A percentile compares a stretch with the other conserved stretches of the same genome.
phyloP scores from a whole-genome alignment of 306 rosid genomes.

The Medicago ruthenica region DNA sequence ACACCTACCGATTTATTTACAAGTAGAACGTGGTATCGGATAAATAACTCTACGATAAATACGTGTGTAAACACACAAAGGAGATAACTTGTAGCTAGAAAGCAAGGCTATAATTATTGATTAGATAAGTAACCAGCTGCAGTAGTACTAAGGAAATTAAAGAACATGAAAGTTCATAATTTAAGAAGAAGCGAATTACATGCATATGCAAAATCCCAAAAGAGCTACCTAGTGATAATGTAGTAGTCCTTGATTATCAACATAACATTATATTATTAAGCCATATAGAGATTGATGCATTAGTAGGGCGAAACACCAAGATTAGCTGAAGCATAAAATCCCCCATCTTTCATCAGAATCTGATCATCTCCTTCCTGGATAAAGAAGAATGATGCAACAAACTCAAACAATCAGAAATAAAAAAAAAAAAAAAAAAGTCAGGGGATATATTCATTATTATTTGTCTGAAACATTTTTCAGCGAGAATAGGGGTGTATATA shows the following conservation, averaged over 20 bases:
- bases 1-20: no score
- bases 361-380: conserved; percentile 68
- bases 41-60: background rate
- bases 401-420: conserved; percentile 30
- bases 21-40: no score
- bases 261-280: conserved; percentile 31
- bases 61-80: conserved; percentile 4
- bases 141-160: conserved; percentile 33
- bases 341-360: conserved; percentile 67
- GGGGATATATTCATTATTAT: conserved; percentile 25
- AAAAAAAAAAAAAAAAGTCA: conserved; percentile 13
- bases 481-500: conserved; percentile 43
- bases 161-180: conserved; percentile 27
- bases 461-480: conserved; percentile 43
- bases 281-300: conserved; percentile 23
- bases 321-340: conserved; percentile 67
- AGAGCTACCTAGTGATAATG: conserved; percentile 27
- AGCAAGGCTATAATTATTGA: conserved; percentile 38
- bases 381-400: conserved; percentile 29
- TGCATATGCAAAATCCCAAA: conserved; percentile 37
- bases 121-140: conserved; percentile 31
- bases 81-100: background rate
- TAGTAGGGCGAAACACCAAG: conserved; percentile 77
- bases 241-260: conserved; percentile 42
- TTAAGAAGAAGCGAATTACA: conserved; percentile 36